phyloP scores from a whole-genome alignment of 2,329 filamentous ascomycete genomes.

The Cercospora nicotianae region DNA sequence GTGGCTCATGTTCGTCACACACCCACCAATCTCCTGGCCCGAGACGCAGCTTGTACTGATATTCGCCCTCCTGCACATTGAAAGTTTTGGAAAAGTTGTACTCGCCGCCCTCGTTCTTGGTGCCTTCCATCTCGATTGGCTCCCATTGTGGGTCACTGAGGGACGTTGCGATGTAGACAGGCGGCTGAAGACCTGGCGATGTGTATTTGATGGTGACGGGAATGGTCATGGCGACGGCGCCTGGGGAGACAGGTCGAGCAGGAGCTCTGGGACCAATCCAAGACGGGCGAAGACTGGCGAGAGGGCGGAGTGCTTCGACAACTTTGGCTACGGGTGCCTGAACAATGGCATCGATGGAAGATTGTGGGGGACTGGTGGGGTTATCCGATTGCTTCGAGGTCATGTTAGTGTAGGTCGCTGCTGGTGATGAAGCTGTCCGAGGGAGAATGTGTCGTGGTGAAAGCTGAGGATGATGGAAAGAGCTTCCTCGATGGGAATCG shows the following conservation, averaged over 20 bases:
- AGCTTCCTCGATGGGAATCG: neutral
- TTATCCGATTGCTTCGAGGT: conserved; percentile 18
- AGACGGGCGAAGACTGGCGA: conserved; percentile 25
- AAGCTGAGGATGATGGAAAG: neutral
- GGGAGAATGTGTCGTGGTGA: neutral
- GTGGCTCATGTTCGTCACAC: conserved; percentile 62
- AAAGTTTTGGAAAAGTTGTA: conserved; percentile 61
- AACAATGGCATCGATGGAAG: conserved; percentile 22
- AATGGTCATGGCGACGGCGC: conserved; percentile 34
- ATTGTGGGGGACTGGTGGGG: conserved; percentile 6
- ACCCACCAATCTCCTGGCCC: conserved; percentile 70
- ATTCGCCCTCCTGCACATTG: conserved; percentile 56
- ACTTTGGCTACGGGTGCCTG: conserved; percentile 14
- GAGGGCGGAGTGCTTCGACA: conserved; percentile 10
- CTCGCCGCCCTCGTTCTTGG: conserved; percentile 50
- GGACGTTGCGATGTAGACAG: conserved; percentile 69
- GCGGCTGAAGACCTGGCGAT: conserved; percentile 61
- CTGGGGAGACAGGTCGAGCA: conserved; percentile 20
- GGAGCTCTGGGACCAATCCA: conserved; percentile 36
- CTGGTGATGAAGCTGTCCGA: conserved; percentile 1
- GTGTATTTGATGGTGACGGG: conserved; percentile 62
- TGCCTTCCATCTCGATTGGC: conserved; percentile 63
- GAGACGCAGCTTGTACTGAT: conserved; percentile 74
- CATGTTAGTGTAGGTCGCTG: conserved; percentile 21
- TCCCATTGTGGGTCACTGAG: conserved; percentile 69